These are phyloP conservation scores for Mycena pura DNA, from an alignment of 768 basidiomycete genomes.

Conservation along the genomic window DNA sequence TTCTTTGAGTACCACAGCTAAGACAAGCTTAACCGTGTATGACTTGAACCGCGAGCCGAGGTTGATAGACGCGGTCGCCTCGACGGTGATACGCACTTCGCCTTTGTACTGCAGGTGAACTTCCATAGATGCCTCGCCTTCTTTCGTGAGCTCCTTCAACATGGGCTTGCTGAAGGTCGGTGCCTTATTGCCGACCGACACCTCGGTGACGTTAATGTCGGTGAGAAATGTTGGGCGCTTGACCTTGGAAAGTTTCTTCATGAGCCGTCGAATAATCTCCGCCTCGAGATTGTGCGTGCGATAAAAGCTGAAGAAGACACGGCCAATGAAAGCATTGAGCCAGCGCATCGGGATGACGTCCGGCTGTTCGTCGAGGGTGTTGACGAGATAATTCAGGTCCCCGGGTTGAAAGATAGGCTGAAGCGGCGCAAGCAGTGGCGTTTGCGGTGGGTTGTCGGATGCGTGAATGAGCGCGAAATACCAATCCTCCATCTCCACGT, in stretches of 20 bases:
- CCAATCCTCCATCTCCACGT: slow-evolving; percentile 97
- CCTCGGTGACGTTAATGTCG: slow-evolving; percentile 86
- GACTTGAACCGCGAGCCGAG: slow-evolving; percentile 86
- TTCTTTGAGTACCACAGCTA: slow-evolving; percentile 88
- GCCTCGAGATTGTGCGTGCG: slow-evolving; percentile 82
- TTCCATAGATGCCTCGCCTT: slow-evolving; percentile 92
- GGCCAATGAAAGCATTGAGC: slow-evolving; percentile 93
- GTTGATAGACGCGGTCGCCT: slow-evolving; percentile 88
- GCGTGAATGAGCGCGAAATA: slow-evolving; percentile 83
- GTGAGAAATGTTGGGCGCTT: slow-evolving; percentile 87
- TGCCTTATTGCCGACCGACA: slow-evolving; percentile 83
- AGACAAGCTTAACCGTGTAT: slow-evolving; percentile 87
- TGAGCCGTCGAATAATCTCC: slow-evolving; percentile 85
- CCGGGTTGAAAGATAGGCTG: slow-evolving; percentile 69
- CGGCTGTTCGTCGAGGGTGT: slow-evolving; percentile 89
- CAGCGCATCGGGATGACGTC: slow-evolving; percentile 98
- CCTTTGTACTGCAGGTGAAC: slow-evolving; percentile 86
- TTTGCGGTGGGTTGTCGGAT: slow-evolving; percentile 66
- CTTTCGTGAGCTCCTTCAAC: slow-evolving; percentile 95
- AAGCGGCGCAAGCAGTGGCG: slow-evolving; percentile 65
- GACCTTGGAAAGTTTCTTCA: slow-evolving; percentile 93
- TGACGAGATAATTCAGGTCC: slow-evolving; percentile 86
- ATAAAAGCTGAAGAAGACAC: slow-evolving; percentile 92
- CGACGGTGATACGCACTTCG: slow-evolving; percentile 87
- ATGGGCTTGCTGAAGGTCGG: slow-evolving; percentile 96